phyloP scores from a whole-genome alignment of 2,329 filamentous ascomycete genomes.

The Botrytis squamosa region DNA sequence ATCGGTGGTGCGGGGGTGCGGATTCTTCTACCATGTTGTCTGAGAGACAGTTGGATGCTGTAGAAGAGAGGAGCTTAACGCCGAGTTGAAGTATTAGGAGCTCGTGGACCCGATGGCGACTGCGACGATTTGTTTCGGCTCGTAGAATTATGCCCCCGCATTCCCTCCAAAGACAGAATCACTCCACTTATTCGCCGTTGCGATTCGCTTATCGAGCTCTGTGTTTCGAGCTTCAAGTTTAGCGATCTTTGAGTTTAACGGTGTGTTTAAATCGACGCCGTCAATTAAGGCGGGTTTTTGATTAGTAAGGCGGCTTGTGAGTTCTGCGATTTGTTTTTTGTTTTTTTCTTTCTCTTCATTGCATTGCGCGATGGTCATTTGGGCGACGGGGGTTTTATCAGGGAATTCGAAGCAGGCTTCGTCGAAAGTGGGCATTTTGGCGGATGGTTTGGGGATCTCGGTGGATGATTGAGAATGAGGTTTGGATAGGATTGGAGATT shows the following conservation, averaged over 20 bases:
- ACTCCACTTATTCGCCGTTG: not conserved
- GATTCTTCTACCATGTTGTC: not conserved
- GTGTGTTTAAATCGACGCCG: too few relatives aligned
- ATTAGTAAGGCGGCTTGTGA: too few relatives aligned
- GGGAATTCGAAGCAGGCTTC: too few relatives aligned
- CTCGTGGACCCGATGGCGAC: not conserved
- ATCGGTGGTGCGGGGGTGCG: too few relatives aligned
- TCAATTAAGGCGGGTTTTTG: too few relatives aligned
- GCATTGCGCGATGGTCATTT: too few relatives aligned
- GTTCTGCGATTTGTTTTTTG: too few relatives aligned
- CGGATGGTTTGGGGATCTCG: not conserved
- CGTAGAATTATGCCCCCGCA: accelerated
- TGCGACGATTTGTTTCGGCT: not conserved
- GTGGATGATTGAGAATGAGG: not conserved
- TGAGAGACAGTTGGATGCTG: accelerated
- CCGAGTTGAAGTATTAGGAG: not conserved
- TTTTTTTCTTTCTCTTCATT: accelerated
- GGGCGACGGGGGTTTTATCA: too few relatives aligned
- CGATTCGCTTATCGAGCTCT: accelerated
- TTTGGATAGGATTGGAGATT: not conserved
- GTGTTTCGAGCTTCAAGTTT: accelerated
- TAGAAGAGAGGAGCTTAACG: not conserved
- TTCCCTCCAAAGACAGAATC: accelerated
- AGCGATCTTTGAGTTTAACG: too few relatives aligned
- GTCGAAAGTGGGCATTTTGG: not conserved